Conservation (phyloP, 2,329 filamentous ascomycete species). For the Fusarium nanum region DNA sequence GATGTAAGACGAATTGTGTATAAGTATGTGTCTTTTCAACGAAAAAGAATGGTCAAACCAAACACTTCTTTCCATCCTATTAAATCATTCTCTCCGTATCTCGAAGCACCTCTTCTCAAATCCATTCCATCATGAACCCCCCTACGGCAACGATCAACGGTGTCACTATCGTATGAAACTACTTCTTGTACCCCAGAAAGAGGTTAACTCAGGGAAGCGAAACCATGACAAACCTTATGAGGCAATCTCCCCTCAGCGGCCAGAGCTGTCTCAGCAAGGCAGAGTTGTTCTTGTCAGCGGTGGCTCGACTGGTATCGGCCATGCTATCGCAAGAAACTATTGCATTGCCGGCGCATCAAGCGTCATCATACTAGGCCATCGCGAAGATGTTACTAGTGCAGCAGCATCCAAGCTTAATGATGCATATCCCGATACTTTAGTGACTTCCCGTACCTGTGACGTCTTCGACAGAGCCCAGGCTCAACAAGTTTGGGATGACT, state of each 20-base stretch:
- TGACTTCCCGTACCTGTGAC: slow-evolving; percentile 9
- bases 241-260: slow-evolving; percentile 51
- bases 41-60: background rate
- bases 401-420: slow-evolving; percentile 19
- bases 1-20: background rate
- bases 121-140: background rate
- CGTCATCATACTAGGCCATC: slow-evolving; percentile 53
- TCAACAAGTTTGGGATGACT: slow-evolving; percentile 16
- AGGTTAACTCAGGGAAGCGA: slow-evolving; percentile 1
- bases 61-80: background rate
- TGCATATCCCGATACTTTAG: slow-evolving; percentile 9
- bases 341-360: slow-evolving; percentile 52
- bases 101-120: background rate
- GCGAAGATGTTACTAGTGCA: slow-evolving; percentile 12
- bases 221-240: slow-evolving; percentile 52
- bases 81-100: background rate
- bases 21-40: background rate
- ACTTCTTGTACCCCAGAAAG: fast-evolving
- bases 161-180: slow-evolving; percentile 2
- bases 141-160: slow-evolving; percentile 18
- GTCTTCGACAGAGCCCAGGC: slow-evolving; percentile 7
- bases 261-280: slow-evolving; percentile 56
- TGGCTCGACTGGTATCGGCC: slow-evolving; percentile 73
- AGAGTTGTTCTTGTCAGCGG: slow-evolving; percentile 73
- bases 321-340: slow-evolving; percentile 70